Conservation (phyloP, 805 yeast genomes). For the Teunomyces gatunensis region DNA sequence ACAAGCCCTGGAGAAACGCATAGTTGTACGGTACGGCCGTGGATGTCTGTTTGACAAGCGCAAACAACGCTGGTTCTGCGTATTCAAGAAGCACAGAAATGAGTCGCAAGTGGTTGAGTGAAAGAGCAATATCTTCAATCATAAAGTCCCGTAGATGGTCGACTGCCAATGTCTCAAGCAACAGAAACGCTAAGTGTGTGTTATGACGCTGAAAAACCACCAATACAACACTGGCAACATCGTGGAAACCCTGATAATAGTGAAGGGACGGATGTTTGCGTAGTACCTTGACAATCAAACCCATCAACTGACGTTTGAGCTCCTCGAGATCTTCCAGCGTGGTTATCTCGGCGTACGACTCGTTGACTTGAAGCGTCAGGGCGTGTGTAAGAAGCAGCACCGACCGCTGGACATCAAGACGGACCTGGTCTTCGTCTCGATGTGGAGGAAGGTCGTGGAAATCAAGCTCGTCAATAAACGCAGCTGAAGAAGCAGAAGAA, state of each 20-base stretch:
- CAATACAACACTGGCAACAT: slow-evolving; percentile 67
- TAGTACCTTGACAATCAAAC: slow-evolving; percentile 52
- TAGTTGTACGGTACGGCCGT: slow-evolving; percentile 30
- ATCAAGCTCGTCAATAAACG: slow-evolving; percentile 11
- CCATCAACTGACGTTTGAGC: slow-evolving; percentile 42
- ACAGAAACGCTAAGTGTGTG: slow-evolving; percentile 33
- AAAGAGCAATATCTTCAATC: slow-evolving; percentile 65
- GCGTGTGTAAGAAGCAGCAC: slow-evolving; percentile 44
- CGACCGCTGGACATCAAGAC: slow-evolving; percentile 74
- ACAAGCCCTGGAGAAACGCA: slow-evolving; percentile 55
- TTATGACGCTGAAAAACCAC: slow-evolving; percentile 43
- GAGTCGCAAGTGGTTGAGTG: slow-evolving; percentile 62
- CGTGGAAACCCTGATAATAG: slow-evolving; percentile 94
- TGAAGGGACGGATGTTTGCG: slow-evolving; percentile 58
- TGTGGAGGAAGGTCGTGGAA: slow-evolving; percentile 44
- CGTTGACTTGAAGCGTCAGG: slow-evolving; percentile 18
- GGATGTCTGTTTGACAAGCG: slow-evolving; percentile 38
- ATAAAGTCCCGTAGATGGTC: slow-evolving; percentile 78
- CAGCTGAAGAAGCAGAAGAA: neutral
- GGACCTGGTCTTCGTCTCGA: slow-evolving; percentile 74
- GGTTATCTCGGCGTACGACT: slow-evolving; percentile 31
- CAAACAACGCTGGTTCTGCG: slow-evolving; percentile 47
- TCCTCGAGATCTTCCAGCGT: slow-evolving; percentile 27
- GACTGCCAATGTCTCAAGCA: slow-evolving; percentile 57
- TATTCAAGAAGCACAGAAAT: slow-evolving; percentile 59